Conservation (phyloP, 768 basidiomycete species). For the Psilocybe sp. region DNA sequence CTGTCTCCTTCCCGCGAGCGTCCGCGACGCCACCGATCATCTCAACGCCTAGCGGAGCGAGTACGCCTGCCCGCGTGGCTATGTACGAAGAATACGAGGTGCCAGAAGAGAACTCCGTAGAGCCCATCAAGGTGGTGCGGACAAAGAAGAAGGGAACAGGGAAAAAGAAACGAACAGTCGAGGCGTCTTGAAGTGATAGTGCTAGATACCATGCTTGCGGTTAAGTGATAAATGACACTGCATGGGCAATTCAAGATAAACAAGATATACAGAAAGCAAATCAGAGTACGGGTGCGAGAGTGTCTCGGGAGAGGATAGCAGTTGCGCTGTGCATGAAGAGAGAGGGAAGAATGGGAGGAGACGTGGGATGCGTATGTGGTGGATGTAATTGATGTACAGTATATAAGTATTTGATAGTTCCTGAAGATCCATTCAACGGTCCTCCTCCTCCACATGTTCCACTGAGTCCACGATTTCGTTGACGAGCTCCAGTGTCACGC, state of each 20-base stretch:
- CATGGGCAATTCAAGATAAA: constrained; percentile 14
- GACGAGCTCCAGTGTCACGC: constrained; percentile 88
- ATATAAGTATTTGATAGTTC: too few relatives aligned
- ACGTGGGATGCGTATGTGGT: constrained; percentile 6
- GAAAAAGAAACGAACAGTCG: constrained; percentile 65
- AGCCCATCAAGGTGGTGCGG: constrained; percentile 74
- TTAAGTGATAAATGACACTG: constrained; percentile 4
- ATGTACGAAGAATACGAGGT: constrained; percentile 56
- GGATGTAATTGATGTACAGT: constrained; percentile 1
- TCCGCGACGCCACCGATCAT: constrained; percentile 20
- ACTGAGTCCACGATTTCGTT: constrained; percentile 94
- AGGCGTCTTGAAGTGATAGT: neutral
- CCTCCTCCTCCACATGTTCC: constrained; percentile 80
- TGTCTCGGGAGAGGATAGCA: too few relatives aligned
- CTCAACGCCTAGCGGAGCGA: constrained; percentile 16
- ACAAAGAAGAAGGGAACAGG: constrained; percentile 62
- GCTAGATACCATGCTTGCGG: neutral
- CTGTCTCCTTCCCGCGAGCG: constrained; percentile 16
- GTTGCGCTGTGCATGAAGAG: neutral
- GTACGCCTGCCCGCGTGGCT: constrained; percentile 33
- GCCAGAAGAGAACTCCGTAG: constrained; percentile 45
- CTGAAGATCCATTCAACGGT: constrained; percentile 31
- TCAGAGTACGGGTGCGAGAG: constrained; percentile 5
- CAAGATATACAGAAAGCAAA: constrained; percentile 24
- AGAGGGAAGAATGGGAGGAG: constrained; percentile 1